Percentiles rank a stretch among this genome's conserved stretches.
phyloP scores from a whole-genome alignment of 1,284 basidiomycete genomes.

The Trametes polyzona region DNA sequence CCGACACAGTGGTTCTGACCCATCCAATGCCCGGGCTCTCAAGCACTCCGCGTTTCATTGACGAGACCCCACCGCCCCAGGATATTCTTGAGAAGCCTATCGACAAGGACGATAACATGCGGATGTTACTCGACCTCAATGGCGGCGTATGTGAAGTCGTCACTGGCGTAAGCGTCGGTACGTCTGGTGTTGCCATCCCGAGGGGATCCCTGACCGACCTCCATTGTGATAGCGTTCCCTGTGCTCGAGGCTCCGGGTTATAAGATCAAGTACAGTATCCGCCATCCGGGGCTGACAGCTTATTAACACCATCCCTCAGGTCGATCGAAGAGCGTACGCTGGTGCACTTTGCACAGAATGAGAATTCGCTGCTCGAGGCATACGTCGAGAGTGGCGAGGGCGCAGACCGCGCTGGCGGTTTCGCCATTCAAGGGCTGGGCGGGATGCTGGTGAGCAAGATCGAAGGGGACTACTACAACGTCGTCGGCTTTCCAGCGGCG shows the following conservation, averaged over 20 bases:
- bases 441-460: constrained; percentile 82
- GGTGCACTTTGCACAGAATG: constrained; percentile 81
- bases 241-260: constrained; percentile 87
- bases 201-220: background rate
- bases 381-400: constrained; percentile 93
- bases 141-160: constrained; percentile 89
- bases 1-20: constrained; percentile 90
- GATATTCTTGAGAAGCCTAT: constrained; percentile 90
- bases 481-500: constrained; percentile 88
- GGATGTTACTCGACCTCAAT: constrained; percentile 89
- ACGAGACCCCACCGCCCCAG: constrained; percentile 52
- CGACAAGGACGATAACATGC: constrained; percentile 81
- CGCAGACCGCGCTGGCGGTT: constrained; percentile 90
- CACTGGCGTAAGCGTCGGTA: constrained; percentile 84
- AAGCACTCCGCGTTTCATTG: constrained; percentile 47
- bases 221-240: constrained; percentile 68
- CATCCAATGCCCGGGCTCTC: constrained; percentile 67
- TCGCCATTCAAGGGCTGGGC: constrained; percentile 91
- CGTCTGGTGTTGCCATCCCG: constrained; percentile 27
- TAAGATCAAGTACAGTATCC: constrained; percentile 66
- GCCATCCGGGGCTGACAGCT: background rate
- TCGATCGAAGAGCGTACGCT: constrained; percentile 84
- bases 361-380: constrained; percentile 69
- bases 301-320: constrained; percentile 42
- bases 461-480: constrained; percentile 92